Percentiles rank a stretch among this genome's conserved stretches.
Conservation (phyloP, 2,329 filamentous ascomycete species). For the Xylariaceae sp. region DNA sequence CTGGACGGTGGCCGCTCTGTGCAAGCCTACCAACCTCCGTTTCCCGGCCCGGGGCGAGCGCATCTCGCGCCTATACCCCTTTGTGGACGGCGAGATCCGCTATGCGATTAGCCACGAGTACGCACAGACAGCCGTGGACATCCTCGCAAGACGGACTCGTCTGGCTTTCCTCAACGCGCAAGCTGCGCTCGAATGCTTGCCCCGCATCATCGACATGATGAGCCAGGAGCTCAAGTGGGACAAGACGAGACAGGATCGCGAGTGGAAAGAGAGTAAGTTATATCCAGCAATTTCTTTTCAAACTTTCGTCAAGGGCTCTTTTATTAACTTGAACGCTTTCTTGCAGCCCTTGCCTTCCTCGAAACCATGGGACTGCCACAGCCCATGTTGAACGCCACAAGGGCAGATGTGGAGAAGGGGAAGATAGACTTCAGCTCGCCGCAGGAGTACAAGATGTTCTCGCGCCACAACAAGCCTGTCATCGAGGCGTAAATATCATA, state of each 20-base stretch:
- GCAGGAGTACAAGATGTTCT: slow-evolving; percentile 58
- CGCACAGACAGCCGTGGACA: slow-evolving; percentile 83
- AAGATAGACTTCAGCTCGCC: slow-evolving; percentile 53
- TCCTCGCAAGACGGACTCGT: slow-evolving; percentile 77
- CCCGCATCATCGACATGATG: slow-evolving; percentile 86
- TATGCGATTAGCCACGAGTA: slow-evolving; percentile 88
- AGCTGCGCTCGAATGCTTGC: slow-evolving; percentile 79
- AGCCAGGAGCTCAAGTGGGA: slow-evolving; percentile 77
- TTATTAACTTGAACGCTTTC: slow-evolving; percentile 1
- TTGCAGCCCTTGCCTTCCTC: slow-evolving; percentile 52
- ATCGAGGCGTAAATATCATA: slow-evolving; percentile 33
- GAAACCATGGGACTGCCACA: slow-evolving; percentile 62
- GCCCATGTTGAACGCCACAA: slow-evolving; percentile 51
- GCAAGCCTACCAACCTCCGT: slow-evolving; percentile 66
- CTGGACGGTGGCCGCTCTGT: slow-evolving; percentile 82
- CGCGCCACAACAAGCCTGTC: slow-evolving; percentile 49
- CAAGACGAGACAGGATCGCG: slow-evolving; percentile 61
- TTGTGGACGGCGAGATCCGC: slow-evolving; percentile 84
- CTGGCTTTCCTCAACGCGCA: slow-evolving; percentile 89
- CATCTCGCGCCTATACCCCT: slow-evolving; percentile 77
- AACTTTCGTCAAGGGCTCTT: not conserved
- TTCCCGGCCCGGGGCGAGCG: slow-evolving; percentile 81
- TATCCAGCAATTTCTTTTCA: not conserved
- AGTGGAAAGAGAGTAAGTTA: slow-evolving; percentile 70
- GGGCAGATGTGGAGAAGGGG: slow-evolving; percentile 55